Evolutionary conservation across 352 stramenopile species (phyloP), one percentile per base, ranked within the genome.

Genomic region (Elongisporangium anandrum): DNA sequence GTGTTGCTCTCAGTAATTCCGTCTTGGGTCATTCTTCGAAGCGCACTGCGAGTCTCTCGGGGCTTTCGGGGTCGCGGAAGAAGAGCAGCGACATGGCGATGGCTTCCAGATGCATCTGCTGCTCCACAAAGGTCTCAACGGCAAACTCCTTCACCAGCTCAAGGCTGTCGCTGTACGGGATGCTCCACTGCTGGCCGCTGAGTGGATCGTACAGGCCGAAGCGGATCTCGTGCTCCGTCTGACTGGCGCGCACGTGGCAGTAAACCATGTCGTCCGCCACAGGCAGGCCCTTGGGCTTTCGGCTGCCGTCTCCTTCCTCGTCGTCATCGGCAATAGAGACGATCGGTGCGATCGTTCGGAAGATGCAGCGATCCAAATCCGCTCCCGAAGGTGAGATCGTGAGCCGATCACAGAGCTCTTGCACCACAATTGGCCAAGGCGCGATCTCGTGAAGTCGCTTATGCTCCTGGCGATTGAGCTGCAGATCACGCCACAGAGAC

Each of bases 81-180:
- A 89, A 68, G 10, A 87, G 22, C 38, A 90, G 65, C 2, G 73
- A 77, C 67, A 75, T 79, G 10, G 63, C 59, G 54, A 86, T 79
- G 8, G 72, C 73, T 38, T 90, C 77, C 17, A 90, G 56, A 38
- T 90, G 73, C 58, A 90, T 71, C 26, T 85, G 75, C 66, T 84
- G 73, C 63, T 90, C 77, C 7, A 79, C 41, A 16, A 72, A 73
- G 7, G 57, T 82, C 51, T 87, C 77, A n/a, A 79, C 56, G 5
- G 65, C 73, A 51, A 87, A 84, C 45, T 87, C 79, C 16, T 73
- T 77, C 6, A 78, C 63, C 19, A 89, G 53, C 56, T 88, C 75
- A 6, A 39, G 54, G 48, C 73, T 87, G 24, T 90, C 79, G 1
- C 77, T 64, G 50, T 87, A 86, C 52, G 52, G 29, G 17, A 90